Conservation (phyloP, 306 rosid genomes). For the Malus sieversii region DNA sequence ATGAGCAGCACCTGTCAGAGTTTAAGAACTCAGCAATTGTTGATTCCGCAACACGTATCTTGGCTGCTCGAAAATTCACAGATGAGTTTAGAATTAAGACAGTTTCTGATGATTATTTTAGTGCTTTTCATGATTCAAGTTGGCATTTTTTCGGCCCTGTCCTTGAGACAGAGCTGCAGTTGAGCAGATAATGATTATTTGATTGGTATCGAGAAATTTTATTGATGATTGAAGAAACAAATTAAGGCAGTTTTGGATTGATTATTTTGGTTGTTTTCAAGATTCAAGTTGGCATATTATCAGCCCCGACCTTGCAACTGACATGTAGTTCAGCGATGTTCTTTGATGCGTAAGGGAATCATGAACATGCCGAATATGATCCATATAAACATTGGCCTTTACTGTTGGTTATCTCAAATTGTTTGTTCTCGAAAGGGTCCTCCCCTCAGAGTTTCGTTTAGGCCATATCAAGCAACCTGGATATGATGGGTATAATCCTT, state of each 20-base stretch:
- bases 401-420: background rate
- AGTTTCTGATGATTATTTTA: constrained; percentile 59
- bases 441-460: background rate
- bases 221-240: background rate
- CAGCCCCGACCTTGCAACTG: too few relatives aligned
- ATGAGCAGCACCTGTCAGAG: constrained; percentile 41
- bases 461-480: background rate
- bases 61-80: constrained; percentile 37
- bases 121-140: constrained; percentile 83
- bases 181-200: constrained; percentile 8
- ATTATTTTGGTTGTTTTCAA: background rate
- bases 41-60: constrained; percentile 32
- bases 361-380: background rate
- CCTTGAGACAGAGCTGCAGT: constrained; percentile 29
- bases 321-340: background rate
- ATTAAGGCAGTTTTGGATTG: background rate
- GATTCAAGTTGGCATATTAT: too few relatives aligned
- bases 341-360: background rate
- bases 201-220: background rate
- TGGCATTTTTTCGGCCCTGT: constrained; percentile 70
- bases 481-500: too few relatives aligned
- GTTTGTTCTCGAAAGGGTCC: background rate
- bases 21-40: constrained; percentile 38
- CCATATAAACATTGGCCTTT: background rate
- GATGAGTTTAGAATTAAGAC: constrained; percentile 46